Evolutionary conservation across 495 filamentous ascomycete species (phyloP).

Genomic region (Penicillium ucsense): DNA sequence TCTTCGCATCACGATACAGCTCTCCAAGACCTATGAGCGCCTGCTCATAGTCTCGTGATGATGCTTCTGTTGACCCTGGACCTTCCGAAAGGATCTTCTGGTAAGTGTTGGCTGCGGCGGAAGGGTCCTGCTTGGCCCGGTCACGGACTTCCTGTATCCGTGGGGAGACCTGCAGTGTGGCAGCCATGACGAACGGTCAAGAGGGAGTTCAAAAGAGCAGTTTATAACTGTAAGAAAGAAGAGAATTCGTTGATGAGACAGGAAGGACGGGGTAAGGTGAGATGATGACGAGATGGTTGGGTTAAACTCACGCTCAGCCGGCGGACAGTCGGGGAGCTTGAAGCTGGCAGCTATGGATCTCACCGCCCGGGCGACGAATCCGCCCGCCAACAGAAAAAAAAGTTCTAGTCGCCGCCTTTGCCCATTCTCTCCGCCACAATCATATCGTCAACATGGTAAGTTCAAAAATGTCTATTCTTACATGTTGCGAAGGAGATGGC

Average conservation of each 20-base stretch:
- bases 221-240: neutral
- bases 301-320: slow-evolving; percentile 1
- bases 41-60: slow-evolving; percentile 76
- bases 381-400: slow-evolving; percentile 24
- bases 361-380: slow-evolving; percentile 26
- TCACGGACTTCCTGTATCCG: slow-evolving; percentile 78
- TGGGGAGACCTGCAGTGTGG: slow-evolving; percentile 40
- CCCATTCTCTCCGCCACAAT: slow-evolving; percentile 5
- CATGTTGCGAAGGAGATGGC: too few relatives aligned
- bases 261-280: slow-evolving; percentile 3
- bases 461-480: neutral
- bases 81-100: slow-evolving; percentile 79
- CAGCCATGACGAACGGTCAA: slow-evolving; percentile 33
- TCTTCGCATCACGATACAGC: slow-evolving; percentile 84
- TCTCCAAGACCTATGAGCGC: slow-evolving; percentile 68
- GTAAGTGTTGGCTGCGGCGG: slow-evolving; percentile 73
- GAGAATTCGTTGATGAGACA: neutral
- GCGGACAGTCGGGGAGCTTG: slow-evolving; percentile 21
- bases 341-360: slow-evolving; percentile 22
- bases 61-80: slow-evolving; percentile 73
- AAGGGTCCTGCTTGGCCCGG: slow-evolving; percentile 65
- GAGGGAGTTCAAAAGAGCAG: neutral
- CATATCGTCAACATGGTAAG: slow-evolving; percentile 16
- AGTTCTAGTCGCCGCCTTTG: slow-evolving; percentile 12
- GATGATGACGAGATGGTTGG: slow-evolving; percentile 14